These are phyloP conservation scores for Retiboletus flavoniger DNA, from an alignment of 1,284 basidiomycete genomes.

Conservation along the genomic window DNA sequence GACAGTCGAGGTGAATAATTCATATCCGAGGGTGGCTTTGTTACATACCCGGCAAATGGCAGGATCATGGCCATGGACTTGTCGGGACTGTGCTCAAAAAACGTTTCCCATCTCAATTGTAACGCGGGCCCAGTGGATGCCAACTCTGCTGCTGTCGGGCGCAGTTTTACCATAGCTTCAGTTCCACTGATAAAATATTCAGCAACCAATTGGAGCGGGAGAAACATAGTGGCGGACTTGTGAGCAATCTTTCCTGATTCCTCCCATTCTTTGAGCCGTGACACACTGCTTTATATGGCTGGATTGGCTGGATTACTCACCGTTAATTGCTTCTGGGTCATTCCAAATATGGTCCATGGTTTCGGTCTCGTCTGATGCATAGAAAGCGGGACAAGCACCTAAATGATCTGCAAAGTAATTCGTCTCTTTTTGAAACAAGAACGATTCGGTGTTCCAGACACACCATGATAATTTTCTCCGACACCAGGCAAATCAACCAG, in stretches of 20 bases:
- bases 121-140: constrained; percentile 38
- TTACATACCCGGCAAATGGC: constrained; percentile 15
- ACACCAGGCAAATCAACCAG: constrained; percentile 55
- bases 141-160: constrained; percentile 39
- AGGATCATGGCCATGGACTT: constrained; percentile 21
- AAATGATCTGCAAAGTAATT: constrained; percentile 42
- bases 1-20: not conserved
- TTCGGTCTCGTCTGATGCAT: constrained; percentile 41
- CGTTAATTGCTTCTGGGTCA: constrained; percentile 31
- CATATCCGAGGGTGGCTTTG: no score
- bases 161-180: constrained; percentile 40
- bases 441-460: rapidly evolving
- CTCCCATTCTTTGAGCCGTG: constrained; percentile 41
- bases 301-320: constrained; percentile 26
- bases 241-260: constrained; percentile 47
- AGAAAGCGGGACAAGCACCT: constrained; percentile 35
- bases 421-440: not conserved
- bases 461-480: constrained; percentile 55
- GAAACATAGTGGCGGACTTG: constrained; percentile 39
- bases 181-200: constrained; percentile 31
- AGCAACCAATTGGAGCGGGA: not conserved
- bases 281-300: not conserved
- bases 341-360: constrained; percentile 46
- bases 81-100: constrained; percentile 31
- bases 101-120: constrained; percentile 39